Base-by-base conservation (phyloP, 148 eudicot genomes). In the Talinum fruticosum region DNA sequence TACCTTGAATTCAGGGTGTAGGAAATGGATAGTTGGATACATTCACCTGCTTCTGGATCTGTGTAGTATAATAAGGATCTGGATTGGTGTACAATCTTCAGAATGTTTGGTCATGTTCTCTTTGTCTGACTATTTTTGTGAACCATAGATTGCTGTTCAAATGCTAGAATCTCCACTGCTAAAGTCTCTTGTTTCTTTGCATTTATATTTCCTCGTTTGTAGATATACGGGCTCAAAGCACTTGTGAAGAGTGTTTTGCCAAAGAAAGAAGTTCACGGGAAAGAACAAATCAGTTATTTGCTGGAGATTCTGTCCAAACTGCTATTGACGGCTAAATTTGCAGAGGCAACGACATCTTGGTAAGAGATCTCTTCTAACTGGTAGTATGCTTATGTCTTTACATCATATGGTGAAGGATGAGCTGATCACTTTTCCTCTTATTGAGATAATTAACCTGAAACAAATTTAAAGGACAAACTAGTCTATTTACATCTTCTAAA, bases 151-250 rank as follows among this genome's bases (percentile, higher is more conserved):
- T 71, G 59, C 44, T 61, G 57, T 38, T 59, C 41, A 59, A 68
- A 54, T 69, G 64, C 29, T 10, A 71, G 53, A 54, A 23, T 8
- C 10, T 41, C 51, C 26, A 49, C 19, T 19, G 41, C 59, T 53
- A 21, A 13, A 53, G 29, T 65, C 8, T 23, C 24, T 51, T 54
- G 38, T 26, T 38, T 75, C 30, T 77, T 5, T 79, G 24, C 37
- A 36, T 36, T 66, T 6, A 49, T 15, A 49, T 64, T 18, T 34
- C 76, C 53, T 71, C 73, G 74, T 72, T 35, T 82, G 75, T 88
- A 93, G 97, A 88, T 90, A 37, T 91, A 82, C 82, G 99, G 91
- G 74, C 89, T 96, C 72, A 96, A 96, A 83, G 80, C 90, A 73
- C 93, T 93, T 77, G 97, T 96, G 78, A 91, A 88, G 82, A 82